Evolutionary conservation across 768 basidiomycete genomes (phyloP), one percentile per base, ranked within the genome.

Genomic region (Tylopilus cervinicoccineus): DNA sequence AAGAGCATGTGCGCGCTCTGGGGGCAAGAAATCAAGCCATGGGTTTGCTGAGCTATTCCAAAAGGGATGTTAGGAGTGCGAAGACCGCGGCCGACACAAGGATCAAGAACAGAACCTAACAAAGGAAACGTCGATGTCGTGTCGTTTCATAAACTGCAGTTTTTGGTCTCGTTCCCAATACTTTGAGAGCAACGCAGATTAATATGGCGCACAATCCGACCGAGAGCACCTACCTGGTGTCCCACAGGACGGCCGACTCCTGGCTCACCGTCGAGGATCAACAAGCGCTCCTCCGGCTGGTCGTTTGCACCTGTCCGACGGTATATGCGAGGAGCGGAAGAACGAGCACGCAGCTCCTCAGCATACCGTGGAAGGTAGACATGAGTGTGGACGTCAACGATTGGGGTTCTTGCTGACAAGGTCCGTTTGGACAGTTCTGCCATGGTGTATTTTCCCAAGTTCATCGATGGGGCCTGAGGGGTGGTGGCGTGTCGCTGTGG

Each of bases 341-440:
- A 66, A 34, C 91, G 79, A 28, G 79, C 72, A 34, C 87, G 78
- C 38, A 93, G 72, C 42, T 90, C 68, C 0, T 81, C 71, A 17
- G 83, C 79, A 65, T 93, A 93, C 28, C 86, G 76, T 2, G 89
- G 87, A 17, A 90, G 77, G 61, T 90, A 93, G 34, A 92, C 78
- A 54, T 93, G 91, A 5, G 88, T 88, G 72, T 93, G 91, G 27
- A 93, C 73, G 70, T 93, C 91, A 38, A 93, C 79, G 37, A 88
- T 68, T 2, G 81, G 71, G 26, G 57, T 55, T 33, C 54, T 63
- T 29, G 51, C 34, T 46, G 53, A 62, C 34, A 57, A 28, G 0
- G 45, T 45, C 19, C 45, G 54, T 34, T 39, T 65, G 44, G 56
- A 56, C 22, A 68, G 38, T 38, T 57, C 52, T 47, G 60, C 52